Base-by-base conservation (phyloP, 202 grass and related monocot species). In the Schoenoplectus tabernaemontani region DNA sequence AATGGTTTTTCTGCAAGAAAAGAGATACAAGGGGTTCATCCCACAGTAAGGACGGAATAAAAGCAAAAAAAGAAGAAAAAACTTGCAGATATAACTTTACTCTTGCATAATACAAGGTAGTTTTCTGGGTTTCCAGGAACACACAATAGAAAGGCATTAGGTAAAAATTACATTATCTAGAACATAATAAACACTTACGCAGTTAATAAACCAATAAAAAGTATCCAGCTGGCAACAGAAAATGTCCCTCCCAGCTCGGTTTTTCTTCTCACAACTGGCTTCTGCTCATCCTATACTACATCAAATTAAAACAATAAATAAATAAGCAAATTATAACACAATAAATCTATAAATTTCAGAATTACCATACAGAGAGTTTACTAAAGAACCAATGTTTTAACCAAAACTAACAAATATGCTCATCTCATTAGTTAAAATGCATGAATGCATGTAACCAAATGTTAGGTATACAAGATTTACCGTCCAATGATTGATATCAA, bases 231-330 rank as follows among this genome's bases (percentile, higher is more conserved):
- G 41, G 94, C 87, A 34, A 93, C 87, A 0, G 94, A 97, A 82
- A 86, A 97, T 32, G 63, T 83, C 10, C 94, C 94, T 7, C 94
- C 94, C 51, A 97, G 72, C 83, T 97, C 94, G 32, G 94, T 97
- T 93, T 97, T 93, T 76, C 94, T 92, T 87, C 90, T 92, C 79
- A 81, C 82, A 63, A 97, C 84, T 9, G 87, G 33, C 60, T 97
- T 87, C 19, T 90, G 87, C 82, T 97, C 94, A 62, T 93, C 83
- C 94, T 97, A 86, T 7, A 81, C 59, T 57, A 82, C 32, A 30
- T 77, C 30, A 83, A 50, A 74, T 41, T 17, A 82, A n/a, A n/a
- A n/a, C n/a, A n/a, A n/a, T n/a, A n/a, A n/a, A n/a, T n/a, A n/a
- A n/a, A 51, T 51, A 41, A 56, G 20, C 50, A 56, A 22, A 80